phyloP scores from a whole-genome alignment of 306 rosid species.

The Dicorynia guianensis region DNA sequence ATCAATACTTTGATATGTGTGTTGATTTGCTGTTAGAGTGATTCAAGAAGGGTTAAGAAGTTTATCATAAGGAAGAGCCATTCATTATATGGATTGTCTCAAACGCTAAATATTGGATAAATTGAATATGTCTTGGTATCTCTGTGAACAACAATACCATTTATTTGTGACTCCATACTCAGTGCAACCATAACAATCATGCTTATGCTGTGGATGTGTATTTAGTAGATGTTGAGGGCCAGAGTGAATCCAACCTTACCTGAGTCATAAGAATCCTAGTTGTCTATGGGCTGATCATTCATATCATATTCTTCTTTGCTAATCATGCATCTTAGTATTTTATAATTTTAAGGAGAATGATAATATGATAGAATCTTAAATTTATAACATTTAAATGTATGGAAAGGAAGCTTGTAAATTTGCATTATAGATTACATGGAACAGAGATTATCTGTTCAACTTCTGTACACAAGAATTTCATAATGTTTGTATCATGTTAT shows the following conservation, averaged over 20 bases:
- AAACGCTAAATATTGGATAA: too few species aligned
- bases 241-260: not conserved
- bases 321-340: not conserved
- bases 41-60: slow-evolving; percentile 23
- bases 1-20: slow-evolving; percentile 6
- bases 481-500: slow-evolving; percentile 7
- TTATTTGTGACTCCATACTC: not conserved
- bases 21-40: slow-evolving; percentile 30
- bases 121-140: not conserved
- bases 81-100: not conserved
- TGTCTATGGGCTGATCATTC: not conserved
- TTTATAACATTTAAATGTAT: too few species aligned
- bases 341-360: not conserved
- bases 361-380: not conserved
- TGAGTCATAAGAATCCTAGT: not conserved
- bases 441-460: not conserved
- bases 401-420: not conserved
- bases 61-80: slow-evolving; percentile 11
- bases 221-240: not conserved
- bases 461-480: slow-evolving; percentile 1
- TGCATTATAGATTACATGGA: not conserved
- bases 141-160: not conserved
- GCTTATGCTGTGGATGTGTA: not conserved
- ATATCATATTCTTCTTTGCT: not conserved
- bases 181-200: not conserved